A percentile compares a stretch with the other conserved stretches of the same genome.
Evolutionary conservation across 371 early-diverging fungal genomes (phyloP).

Genomic region (Phascolomyces articulosus): DNA sequence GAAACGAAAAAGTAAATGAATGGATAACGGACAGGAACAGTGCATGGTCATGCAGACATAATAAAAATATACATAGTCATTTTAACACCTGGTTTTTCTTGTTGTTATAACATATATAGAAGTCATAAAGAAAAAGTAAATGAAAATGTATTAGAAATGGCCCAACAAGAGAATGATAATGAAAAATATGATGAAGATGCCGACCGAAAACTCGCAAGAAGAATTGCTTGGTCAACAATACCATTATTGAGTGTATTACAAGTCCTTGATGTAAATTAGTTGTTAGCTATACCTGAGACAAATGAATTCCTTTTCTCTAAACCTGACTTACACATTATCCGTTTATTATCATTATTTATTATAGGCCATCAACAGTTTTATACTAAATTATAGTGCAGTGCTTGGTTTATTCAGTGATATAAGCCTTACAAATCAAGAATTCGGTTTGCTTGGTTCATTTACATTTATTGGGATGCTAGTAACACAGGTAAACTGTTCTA

Average conservation of each 20-base stretch:
- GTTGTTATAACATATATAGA: too few species aligned
- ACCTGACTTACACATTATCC: too few species aligned
- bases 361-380: background rate
- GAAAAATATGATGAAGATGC: background rate
- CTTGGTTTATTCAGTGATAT: slow-evolving; percentile 23
- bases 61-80: too few species aligned
- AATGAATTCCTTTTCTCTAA: too few species aligned
- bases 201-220: background rate
- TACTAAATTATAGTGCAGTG: slow-evolving; percentile 5
- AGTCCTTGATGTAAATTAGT: background rate
- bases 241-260: background rate
- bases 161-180: too few species aligned
- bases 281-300: background rate
- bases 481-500: slow-evolving; percentile 14
- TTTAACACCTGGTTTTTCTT: too few species aligned
- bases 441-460: slow-evolving; percentile 10
- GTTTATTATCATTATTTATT: background rate
- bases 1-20: too few species aligned
- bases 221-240: background rate
- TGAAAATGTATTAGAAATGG: too few species aligned
- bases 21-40: too few species aligned
- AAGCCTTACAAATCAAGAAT: slow-evolving; percentile 9
- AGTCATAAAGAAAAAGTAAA: too few species aligned
- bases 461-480: slow-evolving; percentile 24
- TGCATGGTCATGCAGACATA: too few species aligned